Percentiles rank a stretch among this genome's conserved stretches.
Evolutionary conservation across 139 green algal genomes (phyloP).

Genomic region (Micromonas commoda): DNA sequence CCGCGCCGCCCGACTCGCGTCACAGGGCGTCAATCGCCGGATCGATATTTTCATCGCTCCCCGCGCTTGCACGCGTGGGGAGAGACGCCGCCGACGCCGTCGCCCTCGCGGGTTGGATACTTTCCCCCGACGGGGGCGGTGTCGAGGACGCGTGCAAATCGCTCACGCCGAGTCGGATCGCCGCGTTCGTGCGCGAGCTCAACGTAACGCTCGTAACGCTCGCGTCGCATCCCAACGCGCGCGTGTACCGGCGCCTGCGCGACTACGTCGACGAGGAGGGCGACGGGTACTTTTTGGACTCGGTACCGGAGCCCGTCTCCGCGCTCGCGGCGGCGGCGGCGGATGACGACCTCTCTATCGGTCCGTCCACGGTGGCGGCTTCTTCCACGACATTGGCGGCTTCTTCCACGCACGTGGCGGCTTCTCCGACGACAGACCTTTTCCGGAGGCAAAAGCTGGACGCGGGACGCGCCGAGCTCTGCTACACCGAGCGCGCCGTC

Average conservation of each 20-base stretch:
- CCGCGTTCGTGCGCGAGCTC: background rate
- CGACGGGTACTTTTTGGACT: slow-evolving; percentile 43
- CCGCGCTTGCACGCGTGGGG: background rate
- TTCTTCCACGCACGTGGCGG: no score
- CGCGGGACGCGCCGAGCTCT: slow-evolving; percentile 37
- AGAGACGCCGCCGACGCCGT: background rate
- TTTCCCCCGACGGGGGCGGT: background rate
- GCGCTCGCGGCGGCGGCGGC: no score
- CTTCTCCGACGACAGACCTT: no score
- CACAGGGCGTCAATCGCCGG: background rate
- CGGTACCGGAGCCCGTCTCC: no score
- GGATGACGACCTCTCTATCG: no score
- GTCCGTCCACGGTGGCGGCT: no score
- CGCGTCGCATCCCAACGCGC: slow-evolving; percentile 30
- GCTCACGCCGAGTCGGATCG: background rate
- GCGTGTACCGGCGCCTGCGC: slow-evolving; percentile 31
- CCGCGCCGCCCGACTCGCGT: background rate
- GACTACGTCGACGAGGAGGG: slow-evolving; percentile 35
- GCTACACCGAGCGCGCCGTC: slow-evolving; percentile 46
- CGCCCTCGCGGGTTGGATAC: background rate
- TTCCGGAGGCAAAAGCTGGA: slow-evolving; percentile 39
- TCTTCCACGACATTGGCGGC: no score
- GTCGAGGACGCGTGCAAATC: background rate
- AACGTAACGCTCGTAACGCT: background rate
- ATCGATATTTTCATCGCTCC: background rate